Base-by-base conservation (phyloP, 2,329 filamentous ascomycete genomes). In the Blastomyces emzantsi region DNA sequence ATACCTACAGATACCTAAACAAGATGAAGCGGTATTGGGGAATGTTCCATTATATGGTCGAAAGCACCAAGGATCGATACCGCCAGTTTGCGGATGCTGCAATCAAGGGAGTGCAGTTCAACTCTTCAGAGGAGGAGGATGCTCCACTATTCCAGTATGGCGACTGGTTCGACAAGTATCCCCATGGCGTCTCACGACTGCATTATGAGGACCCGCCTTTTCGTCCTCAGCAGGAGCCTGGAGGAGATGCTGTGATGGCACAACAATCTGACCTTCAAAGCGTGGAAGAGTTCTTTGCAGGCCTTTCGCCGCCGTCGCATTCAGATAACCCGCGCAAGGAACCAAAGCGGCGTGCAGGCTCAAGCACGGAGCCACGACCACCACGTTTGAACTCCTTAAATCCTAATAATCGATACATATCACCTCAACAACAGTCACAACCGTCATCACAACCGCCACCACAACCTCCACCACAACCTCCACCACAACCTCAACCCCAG, bases 11-110 rank as follows among this genome's bases (percentile, higher is more conserved):
- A 71, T 97, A 94, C 70, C 78, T 99, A 55, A 88, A 89, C 62
- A 94, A 90, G 76, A 96, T 97, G 90, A 97, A 96, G 80, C 90
- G 90, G 65, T 92, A 94, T 71, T 99, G 94, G 94, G 94, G 93
- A 65, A 96, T 97, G 89, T 97, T 97, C 73, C 90, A 96, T 73
- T 97, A 92, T 78, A 92, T 97, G 84, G 88, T 91, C 0, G 92
- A 97, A 73, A 94, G 93, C 70, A 82, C 97, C 45, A 92, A 94
- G 65, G 89, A 93, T 62, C 86, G 95, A 66, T 99, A 96, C 73
- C 86, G 89, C 61, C 85, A 87, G 58, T 93, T 92, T 69, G 87
- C 92, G 19, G 92, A 97, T 73, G 88, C 88, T n/a, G 86, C 87
- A 39, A 82, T 87, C 62, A 84, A 86, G 68, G 90, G 90, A 11